Evolutionary conservation across 2,329 filamentous ascomycete species (phyloP).

Genomic region (Ophiostoma ips): DNA sequence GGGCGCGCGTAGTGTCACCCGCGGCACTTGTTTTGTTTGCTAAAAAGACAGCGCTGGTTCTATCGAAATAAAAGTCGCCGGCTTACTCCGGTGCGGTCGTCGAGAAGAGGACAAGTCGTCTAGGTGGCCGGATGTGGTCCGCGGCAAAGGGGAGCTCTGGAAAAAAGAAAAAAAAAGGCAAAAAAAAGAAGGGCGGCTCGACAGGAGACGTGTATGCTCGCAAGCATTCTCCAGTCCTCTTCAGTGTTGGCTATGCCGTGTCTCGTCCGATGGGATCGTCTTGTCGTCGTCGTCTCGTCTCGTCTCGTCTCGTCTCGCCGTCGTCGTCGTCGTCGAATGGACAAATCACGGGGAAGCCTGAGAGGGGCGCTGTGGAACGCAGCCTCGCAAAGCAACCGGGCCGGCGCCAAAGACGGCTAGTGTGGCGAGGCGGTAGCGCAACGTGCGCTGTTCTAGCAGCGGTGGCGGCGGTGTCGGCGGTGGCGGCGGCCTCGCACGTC

Average conservation of each 20-base stretch:
- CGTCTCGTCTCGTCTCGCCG: neutral
- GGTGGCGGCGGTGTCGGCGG: too few relatives aligned
- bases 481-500: too few relatives aligned
- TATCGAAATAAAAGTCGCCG: too few relatives aligned
- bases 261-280: too few relatives aligned
- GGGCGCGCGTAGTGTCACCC: neutral
- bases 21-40: too few relatives aligned
- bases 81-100: too few relatives aligned
- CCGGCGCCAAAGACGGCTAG: neutral
- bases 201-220: neutral
- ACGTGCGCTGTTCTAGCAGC: neutral
- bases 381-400: neutral
- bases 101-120: neutral
- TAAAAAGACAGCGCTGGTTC: too few relatives aligned
- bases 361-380: neutral
- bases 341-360: neutral
- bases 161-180: too few relatives aligned
- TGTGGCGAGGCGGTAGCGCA: neutral
- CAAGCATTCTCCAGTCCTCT: neutral
- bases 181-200: neutral
- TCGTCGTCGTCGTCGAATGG: neutral
- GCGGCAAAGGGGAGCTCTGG: neutral
- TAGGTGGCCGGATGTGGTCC: neutral
- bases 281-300: neutral
- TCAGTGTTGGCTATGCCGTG: neutral